Base-by-base conservation (phyloP, 768 basidiomycete species). In the Psilocybe cyanescens region DNA sequence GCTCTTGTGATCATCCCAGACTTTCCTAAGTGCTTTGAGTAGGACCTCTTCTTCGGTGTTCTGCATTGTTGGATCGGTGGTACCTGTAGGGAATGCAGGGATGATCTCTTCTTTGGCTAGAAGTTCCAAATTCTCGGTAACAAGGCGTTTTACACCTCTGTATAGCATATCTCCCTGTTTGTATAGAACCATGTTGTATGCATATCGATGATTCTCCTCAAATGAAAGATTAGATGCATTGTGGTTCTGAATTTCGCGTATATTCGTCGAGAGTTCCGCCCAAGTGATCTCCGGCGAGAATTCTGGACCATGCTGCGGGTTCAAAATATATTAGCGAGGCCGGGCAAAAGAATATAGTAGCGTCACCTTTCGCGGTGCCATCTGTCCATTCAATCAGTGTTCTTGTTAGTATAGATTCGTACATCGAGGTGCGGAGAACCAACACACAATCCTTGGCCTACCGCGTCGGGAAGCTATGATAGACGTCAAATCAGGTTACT, bases 1-100 rank as follows among this genome's bases (percentile, higher is more conserved):
- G 9, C 89, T 87, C 4, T 81, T 87, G 74, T 99, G 97, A 71
- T 98, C 95, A 58, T 96, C 92, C 96, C 97, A 99, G 0, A 97
- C 91, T 31, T 84, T 83, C 70, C 86, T 85, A 57, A 97, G 63
- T 30, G 91, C 90, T 70, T 92, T 95, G 71, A 99, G 75, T 58
- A 99, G 81, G 56, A 87, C 74, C 70, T 98, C 96, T 0, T 90
- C 92, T 70, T 95, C 94, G 67, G 91, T 87, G 48, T 85, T 90
- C 67, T 86, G 84, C 67, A 95, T 89, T 62, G 88, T 82, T 0
- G 86, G 82, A 69, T 96, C 93, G 46, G 77, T 79, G 17, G 81
- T 81, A n/a, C 87, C 82, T 8, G 87, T 82, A 0, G 95, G 95
- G 71, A 97, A 99, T 1, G 85, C 81, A 9, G 96, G 94, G 2